Conservation (phyloP, 345 rosid genomes). For the Luvunga scandens region DNA sequence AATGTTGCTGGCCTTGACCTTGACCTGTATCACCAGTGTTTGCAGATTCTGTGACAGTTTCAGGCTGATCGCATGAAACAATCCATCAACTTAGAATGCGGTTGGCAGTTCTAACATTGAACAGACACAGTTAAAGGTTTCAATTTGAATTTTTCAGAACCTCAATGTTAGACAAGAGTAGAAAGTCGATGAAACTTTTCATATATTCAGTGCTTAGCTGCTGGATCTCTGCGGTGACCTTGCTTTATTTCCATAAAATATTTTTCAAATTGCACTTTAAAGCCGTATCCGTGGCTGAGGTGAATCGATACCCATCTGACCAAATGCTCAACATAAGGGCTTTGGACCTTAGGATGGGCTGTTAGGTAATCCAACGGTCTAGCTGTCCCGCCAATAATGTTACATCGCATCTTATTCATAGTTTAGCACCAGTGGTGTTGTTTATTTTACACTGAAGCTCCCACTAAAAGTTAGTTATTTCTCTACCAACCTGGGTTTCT, state of each 20-base stretch:
- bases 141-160: neutral
- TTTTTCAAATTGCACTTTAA: neutral
- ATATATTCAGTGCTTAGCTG: neutral
- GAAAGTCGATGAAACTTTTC: neutral
- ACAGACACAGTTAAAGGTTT: neutral
- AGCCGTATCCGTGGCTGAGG: neutral
- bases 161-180: neutral
- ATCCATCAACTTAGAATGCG: conserved; percentile 13
- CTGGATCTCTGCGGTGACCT: neutral
- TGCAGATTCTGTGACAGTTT: conserved; percentile 62
- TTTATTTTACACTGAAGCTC: neutral
- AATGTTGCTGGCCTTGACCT: conserved; percentile 83
- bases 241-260: neutral
- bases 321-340: neutral
- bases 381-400: too few species aligned
- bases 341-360: neutral
- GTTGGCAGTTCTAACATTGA: neutral
- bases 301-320: neutral
- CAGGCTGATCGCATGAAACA: conserved; percentile 31
- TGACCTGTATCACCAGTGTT: conserved; percentile 60
- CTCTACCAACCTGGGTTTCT: neutral
- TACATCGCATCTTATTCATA: neutral
- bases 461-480: too few species aligned
- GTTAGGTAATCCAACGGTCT: neutral
- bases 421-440: neutral